Percentiles rank a stretch among this genome's conserved stretches.
phyloP scores from a whole-genome alignment of 2,329 filamentous ascomycete genomes.

The Penicillium sclerotiorum region DNA sequence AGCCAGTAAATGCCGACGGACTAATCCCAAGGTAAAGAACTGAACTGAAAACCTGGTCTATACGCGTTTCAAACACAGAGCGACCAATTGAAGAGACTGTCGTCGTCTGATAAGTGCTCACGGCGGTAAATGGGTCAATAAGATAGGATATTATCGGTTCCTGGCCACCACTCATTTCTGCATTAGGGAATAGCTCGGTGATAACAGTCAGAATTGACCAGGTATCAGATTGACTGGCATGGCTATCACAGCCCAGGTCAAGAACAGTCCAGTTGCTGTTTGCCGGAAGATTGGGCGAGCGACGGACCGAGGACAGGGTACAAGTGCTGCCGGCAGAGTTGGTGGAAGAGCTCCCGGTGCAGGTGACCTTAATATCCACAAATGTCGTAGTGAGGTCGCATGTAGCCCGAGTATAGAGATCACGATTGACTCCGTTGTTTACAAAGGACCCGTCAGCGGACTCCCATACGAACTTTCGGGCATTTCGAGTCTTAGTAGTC shows the following conservation, averaged over 20 bases:
- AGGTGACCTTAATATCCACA: not conserved
- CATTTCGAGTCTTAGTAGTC: not conserved
- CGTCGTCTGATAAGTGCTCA: not conserved
- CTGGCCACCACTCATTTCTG: not conserved
- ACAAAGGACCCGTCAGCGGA: not conserved
- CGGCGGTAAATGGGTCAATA: not conserved
- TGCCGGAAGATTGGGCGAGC: not conserved
- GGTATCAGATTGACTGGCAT: not conserved
- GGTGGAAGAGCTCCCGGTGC: not conserved
- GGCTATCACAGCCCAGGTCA: not conserved
- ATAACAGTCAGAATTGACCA: not conserved
- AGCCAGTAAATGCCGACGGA: not conserved
- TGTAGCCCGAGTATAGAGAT: not conserved
- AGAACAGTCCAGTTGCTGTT: not conserved
- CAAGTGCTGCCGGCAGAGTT: not conserved
- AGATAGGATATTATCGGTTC: not conserved
- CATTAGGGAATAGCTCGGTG: not conserved
- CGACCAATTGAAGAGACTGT: not conserved
- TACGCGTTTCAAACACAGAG: not conserved
- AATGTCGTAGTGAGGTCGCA: not conserved
- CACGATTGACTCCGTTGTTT: not conserved
- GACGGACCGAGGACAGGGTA: not conserved
- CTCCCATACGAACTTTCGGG: not conserved
- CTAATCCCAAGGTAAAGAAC: not conserved
- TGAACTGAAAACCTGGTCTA: not conserved